Evolutionary conservation across 1,284 basidiomycete species (phyloP), one percentile per base, ranked within the genome.

Genomic region (Coniferiporia weirii): DNA sequence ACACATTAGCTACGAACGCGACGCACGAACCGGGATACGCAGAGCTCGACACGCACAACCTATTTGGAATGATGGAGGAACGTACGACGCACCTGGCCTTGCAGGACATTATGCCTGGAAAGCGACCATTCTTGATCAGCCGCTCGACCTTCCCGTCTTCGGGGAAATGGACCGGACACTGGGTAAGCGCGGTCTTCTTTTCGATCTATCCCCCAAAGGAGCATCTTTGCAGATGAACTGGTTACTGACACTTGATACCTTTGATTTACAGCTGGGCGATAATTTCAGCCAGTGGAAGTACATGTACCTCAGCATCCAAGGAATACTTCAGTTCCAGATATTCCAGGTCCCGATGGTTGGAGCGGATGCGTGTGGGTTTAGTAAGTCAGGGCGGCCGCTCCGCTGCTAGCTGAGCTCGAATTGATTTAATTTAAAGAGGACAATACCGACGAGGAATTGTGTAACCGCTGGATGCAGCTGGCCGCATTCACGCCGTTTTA

Each of bases 401-500:
- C 27, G 27, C 5, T 27, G 27, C 27, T 27, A 5, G 27, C 27
- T 27, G 27, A 27, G 27, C 27, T 27, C 27, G 27, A 27, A 27
- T 27, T 27, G 27, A 27, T 44, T 27, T 40, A 34, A 48, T 52
- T 63, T 63, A 5, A 27, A 82, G 82, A 78, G 62, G 80, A 76
- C 0, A 91, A 93, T 70, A 84, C 85, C 0, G 82, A 89, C 66
- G 91, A 93, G 69, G 87, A 91, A 68, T 77, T 93, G 7, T 90
- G 89, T 70, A 87, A 85, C 61, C 80, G 90, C 19, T 93, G 90
- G 90, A 89, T 89, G 85, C 82, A 85, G 66, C 76, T 92, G 10
- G 78, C 85, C 1, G 89, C 89, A 0, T 89, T 90, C 67, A 76
- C 79, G n/a, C 87, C 87, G 3, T 88, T 89, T 71, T 88, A 81